Base-by-base conservation (phyloP, 2,329 filamentous ascomycete genomes). In the Phyllosticta citriasiana region DNA sequence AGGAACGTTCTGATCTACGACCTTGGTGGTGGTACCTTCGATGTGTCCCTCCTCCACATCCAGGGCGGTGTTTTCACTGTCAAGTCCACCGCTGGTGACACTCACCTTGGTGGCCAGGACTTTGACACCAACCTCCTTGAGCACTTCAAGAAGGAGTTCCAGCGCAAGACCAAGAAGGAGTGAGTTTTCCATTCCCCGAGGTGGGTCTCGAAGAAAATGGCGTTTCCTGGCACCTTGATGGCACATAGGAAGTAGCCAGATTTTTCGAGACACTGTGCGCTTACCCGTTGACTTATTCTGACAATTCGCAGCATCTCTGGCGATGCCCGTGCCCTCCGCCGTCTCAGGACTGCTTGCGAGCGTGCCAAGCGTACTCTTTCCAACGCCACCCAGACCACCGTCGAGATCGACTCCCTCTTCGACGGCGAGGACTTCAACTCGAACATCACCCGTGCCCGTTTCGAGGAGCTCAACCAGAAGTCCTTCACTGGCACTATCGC, bases 1-100 rank as follows among this genome's bases (percentile, higher is more conserved):
- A 91, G 94, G 74, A 96, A 97, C 77, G 93, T 99, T 73, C 85
- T 99, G 69, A 97, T 99, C 83, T 99, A 97, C 84, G 94, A 99
- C 87, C 88, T 99, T 66, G 94, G 94, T 85, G 94, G 94, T 85
- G 94, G 94, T 85, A 99, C 94, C 77, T 99, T 99, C 81, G 94
- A 99, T 97, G 94, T 99, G 27, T 97, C 94, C 66, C 90, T 97
- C 69, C 86, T 99, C 54, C 93, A 96, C 84, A 97, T 99, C 77
- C 91, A 97, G 82, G 92, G 93, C 75, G 94, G 94, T 84, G 94
- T 99, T 73, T 99, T 99, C 85, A 96, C 93, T 67, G 94, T 97
- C 77, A 96, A 95, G 86, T 92, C 93, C 65, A 97, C 94, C 63
- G 92, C 93, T 73, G 94, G 94, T 86, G 93, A 99, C 74, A 97